These are phyloP conservation scores for Emmonsiellopsis sp. DNA, from an alignment of 2,329 filamentous ascomycete species.

Conservation along the genomic window DNA sequence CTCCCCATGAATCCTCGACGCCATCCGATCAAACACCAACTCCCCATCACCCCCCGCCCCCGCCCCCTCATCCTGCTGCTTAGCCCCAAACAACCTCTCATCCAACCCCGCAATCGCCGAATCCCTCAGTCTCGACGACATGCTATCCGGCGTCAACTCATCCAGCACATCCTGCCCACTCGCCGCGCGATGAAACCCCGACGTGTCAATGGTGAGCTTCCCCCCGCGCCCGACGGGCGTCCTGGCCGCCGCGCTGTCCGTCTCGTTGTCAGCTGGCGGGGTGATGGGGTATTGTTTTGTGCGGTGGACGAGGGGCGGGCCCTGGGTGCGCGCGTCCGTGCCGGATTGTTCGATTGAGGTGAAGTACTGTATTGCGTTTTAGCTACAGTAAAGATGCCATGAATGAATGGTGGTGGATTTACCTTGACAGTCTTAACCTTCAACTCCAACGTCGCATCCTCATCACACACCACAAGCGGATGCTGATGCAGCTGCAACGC, in stretches of 20 bases:
- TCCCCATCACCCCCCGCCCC: conserved; percentile 19
- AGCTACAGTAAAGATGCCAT: no score
- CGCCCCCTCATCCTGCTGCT: conserved; percentile 12
- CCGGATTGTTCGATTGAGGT: conserved; percentile 62
- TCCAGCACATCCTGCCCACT: conserved; percentile 27
- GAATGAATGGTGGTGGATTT: conserved; percentile 1
- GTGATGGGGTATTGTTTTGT: conserved; percentile 21
- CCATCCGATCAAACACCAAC: conserved; percentile 36
- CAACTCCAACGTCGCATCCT: conserved; percentile 65
- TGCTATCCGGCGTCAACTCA: conserved; percentile 40
- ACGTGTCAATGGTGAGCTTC: conserved; percentile 37
- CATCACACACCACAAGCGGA: conserved; percentile 74
- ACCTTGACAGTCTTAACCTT: conserved; percentile 62
- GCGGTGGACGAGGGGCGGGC: conserved; percentile 33
- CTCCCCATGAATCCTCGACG: conserved; percentile 23
- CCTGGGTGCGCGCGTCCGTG: conserved; percentile 36
- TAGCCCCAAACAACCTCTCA: conserved; percentile 19
- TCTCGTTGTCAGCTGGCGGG: conserved; percentile 16
- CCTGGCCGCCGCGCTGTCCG: conserved; percentile 13
- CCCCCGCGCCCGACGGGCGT: conserved; percentile 20
- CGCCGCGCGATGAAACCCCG: conserved; percentile 20
- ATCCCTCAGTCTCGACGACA: conserved; percentile 39
- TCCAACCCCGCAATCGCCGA: conserved; percentile 36
- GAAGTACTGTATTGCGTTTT: conserved; percentile 48
- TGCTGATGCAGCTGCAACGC: conserved; percentile 72